A percentile compares a stretch with the other conserved stretches of the same genome.
Conservation (phyloP, 2,329 filamentous ascomycete species). For the Cytospora schulzeri region DNA sequence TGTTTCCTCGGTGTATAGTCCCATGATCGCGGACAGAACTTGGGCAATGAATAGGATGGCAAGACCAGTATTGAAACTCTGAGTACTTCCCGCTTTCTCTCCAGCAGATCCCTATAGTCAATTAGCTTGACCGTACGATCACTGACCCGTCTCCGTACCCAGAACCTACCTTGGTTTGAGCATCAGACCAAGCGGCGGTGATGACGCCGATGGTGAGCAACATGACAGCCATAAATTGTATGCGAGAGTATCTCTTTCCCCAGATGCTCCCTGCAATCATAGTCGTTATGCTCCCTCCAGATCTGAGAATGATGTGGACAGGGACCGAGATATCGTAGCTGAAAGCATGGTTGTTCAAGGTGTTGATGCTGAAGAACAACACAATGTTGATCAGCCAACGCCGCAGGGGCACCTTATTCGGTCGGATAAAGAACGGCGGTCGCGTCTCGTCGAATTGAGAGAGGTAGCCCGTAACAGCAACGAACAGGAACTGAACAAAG, state of each 20-base stretch:
- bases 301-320: conserved; percentile 93
- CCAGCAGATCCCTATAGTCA: conserved; percentile 31
- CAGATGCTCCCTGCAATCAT: conserved; percentile 87
- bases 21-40: conserved; percentile 89
- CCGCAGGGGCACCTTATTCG: conserved; percentile 77
- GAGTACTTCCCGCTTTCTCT: conserved; percentile 34
- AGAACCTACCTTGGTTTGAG: conserved; percentile 71
- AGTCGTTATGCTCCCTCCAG: conserved; percentile 93
- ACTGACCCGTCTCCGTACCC: neutral
- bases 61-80: conserved; percentile 68
- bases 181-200: conserved; percentile 86
- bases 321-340: conserved; percentile 96
- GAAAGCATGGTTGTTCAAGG: conserved; percentile 97
- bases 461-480: conserved; percentile 75
- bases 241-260: conserved; percentile 79
- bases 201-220: conserved; percentile 86
- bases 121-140: conserved; percentile 31
- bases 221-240: conserved; percentile 80
- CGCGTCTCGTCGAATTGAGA: conserved; percentile 71
- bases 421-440: conserved; percentile 71
- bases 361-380: conserved; percentile 90
- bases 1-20: conserved; percentile 88
- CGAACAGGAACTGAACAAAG: conserved; percentile 86
- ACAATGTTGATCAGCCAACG: conserved; percentile 88
- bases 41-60: conserved; percentile 85